A percentile compares a stretch with the other conserved stretches of the same genome.
Conservation (phyloP, 768 basidiomycete genomes). For the Imleria badia region DNA sequence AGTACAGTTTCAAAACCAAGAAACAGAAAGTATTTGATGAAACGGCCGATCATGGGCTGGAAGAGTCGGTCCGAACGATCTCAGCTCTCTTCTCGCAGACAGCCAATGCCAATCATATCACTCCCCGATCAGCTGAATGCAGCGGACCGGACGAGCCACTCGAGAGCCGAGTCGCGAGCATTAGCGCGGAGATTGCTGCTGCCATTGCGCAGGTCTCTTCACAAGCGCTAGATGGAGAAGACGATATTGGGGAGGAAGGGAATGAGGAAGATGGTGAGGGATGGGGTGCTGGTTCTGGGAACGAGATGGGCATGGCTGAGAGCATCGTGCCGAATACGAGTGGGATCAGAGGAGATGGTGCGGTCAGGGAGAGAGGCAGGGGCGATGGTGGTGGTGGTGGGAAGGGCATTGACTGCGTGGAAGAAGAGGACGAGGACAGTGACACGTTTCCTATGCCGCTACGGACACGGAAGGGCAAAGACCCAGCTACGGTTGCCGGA, state of each 20-base stretch:
- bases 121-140: slow-evolving; percentile 34
- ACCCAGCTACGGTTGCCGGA: slow-evolving; percentile 45
- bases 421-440: slow-evolving; percentile 71
- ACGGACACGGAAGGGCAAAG: slow-evolving; percentile 65
- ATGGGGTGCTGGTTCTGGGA: slow-evolving; percentile 46
- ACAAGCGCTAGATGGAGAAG: slow-evolving; percentile 55
- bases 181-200: slow-evolving; percentile 78
- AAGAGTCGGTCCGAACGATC: slow-evolving; percentile 73
- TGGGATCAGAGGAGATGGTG: slow-evolving; percentile 50
- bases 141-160: slow-evolving; percentile 41
- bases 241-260: slow-evolving; percentile 41
- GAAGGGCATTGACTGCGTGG: slow-evolving; percentile 27
- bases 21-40: slow-evolving; percentile 52
- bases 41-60: slow-evolving; percentile 59
- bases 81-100: slow-evolving; percentile 64
- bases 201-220: slow-evolving; percentile 75
- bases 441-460: slow-evolving; percentile 68
- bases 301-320: slow-evolving; percentile 49
- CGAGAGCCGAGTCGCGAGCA: slow-evolving; percentile 69
- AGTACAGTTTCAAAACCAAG: slow-evolving; percentile 78
- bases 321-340: slow-evolving; percentile 61
- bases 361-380: slow-evolving; percentile 27
- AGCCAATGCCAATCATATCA: slow-evolving; percentile 34
- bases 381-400: slow-evolving; percentile 9
- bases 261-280: slow-evolving; percentile 44